phyloP scores from a whole-genome alignment of 306 rosid species.

The Sicyos baderoa region DNA sequence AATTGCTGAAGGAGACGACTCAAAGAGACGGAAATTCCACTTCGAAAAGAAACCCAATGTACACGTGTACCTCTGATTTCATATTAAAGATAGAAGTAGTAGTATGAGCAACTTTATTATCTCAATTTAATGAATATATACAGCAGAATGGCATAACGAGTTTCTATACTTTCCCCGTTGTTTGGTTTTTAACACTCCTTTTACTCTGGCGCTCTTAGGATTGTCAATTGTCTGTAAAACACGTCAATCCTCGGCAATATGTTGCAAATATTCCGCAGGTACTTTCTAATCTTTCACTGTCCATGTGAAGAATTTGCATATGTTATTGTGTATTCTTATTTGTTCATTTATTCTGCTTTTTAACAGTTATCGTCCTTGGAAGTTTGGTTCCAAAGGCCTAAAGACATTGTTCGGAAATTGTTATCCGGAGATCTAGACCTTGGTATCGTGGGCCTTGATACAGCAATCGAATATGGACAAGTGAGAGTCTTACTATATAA shows the following conservation, averaged over 20 bases:
- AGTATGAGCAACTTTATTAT: no score
- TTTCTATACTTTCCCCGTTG: no score
- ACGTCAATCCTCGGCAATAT: conserved; percentile 79
- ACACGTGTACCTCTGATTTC: no score
- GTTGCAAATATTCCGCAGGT: conserved; percentile 88
- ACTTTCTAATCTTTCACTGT: neutral
- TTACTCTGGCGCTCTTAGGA: conserved; percentile 26
- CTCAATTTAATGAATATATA: no score
- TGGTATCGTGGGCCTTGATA: conserved; percentile 86
- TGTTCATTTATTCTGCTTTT: neutral
- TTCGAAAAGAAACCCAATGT: no score
- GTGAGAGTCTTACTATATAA: conserved; percentile 25
- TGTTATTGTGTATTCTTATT: neutral
- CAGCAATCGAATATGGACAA: conserved; percentile 62
- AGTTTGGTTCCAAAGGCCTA: conserved; percentile 92
- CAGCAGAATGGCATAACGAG: no score
- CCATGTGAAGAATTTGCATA: conserved; percentile 3
- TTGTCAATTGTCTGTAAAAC: conserved; percentile 85
- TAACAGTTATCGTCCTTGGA: conserved; percentile 59
- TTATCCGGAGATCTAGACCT: conserved; percentile 86
- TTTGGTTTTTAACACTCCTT: neutral
- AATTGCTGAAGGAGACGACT: no score
- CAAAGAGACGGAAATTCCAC: no score
- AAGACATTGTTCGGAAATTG: conserved; percentile 73
- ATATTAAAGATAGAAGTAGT: no score